Percentiles rank a stretch among this genome's conserved stretches.
Conservation (phyloP, 1,284 basidiomycete genomes). For the Trametes polyzona region DNA sequence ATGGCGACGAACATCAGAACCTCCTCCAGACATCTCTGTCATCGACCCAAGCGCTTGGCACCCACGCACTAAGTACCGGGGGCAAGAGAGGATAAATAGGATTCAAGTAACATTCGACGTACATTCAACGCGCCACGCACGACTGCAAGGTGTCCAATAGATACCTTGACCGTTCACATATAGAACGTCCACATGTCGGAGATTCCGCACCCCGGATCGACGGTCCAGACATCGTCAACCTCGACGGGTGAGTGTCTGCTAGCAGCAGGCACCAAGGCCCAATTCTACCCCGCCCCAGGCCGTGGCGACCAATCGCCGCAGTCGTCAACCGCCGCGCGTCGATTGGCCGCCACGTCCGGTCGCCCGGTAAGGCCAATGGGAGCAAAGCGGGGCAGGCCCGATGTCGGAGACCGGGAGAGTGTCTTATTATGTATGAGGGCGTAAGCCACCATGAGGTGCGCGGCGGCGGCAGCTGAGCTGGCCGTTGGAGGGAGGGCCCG, state of each 20-base stretch:
- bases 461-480: too few species aligned
- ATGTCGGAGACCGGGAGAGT: background rate
- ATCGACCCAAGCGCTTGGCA: background rate
- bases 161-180: too few species aligned
- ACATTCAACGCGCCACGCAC: too few species aligned
- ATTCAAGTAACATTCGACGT: too few species aligned
- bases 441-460: too few species aligned
- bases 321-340: background rate
- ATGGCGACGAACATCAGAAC: background rate
- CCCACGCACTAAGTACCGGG: background rate
- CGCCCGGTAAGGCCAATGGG: background rate
- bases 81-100: background rate
- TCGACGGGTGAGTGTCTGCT: too few species aligned
- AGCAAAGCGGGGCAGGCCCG: background rate
- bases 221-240: too few species aligned
- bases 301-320: background rate
- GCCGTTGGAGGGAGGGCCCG: background rate
- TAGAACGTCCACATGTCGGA: too few species aligned
- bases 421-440: background rate
- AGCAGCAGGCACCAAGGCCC: too few species aligned
- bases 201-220: too few species aligned
- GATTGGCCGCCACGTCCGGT: background rate
- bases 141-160: too few species aligned
- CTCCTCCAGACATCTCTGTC: background rate
- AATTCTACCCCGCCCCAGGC: too few species aligned